Percentiles rank a stretch among this genome's conserved stretches.
Conservation (phyloP, 345 rosid genomes). For the Heritiera littoralis region DNA sequence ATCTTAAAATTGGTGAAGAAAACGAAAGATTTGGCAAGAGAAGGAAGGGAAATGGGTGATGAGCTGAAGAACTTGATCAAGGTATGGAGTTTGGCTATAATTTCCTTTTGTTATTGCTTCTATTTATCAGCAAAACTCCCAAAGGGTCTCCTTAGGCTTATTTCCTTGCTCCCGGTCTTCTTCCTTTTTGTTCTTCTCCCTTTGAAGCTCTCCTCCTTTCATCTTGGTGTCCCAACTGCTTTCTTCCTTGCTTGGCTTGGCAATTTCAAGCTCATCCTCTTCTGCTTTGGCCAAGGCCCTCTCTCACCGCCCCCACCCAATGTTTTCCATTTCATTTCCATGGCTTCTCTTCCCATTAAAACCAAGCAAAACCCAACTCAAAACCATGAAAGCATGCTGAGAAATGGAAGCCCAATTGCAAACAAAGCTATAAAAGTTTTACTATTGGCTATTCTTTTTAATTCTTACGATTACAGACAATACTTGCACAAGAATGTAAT, state of each 20-base stretch:
- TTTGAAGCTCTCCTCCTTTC: slow-evolving; percentile 36
- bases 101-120: slow-evolving; percentile 50
- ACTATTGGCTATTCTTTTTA: slow-evolving; percentile 33
- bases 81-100: slow-evolving; percentile 47
- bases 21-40: no score
- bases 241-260: slow-evolving; percentile 62
- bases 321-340: slow-evolving; percentile 52
- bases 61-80: slow-evolving; percentile 37
- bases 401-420: no score
- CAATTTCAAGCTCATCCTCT: slow-evolving; percentile 68
- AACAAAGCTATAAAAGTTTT: slow-evolving; percentile 32
- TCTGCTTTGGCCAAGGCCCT: slow-evolving; percentile 61
- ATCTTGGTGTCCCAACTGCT: slow-evolving; percentile 35
- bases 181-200: slow-evolving; percentile 55
- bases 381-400: neutral
- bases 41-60: neutral
- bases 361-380: slow-evolving; percentile 12
- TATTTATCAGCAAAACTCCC: slow-evolving; percentile 43
- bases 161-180: slow-evolving; percentile 52
- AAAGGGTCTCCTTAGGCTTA: slow-evolving; percentile 44
- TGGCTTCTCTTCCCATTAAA: slow-evolving; percentile 65
- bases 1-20: no score
- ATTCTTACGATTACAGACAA: slow-evolving; percentile 35
- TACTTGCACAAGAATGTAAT: slow-evolving; percentile 33
- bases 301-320: slow-evolving; percentile 44